phyloP scores from a whole-genome alignment of 2,329 filamentous ascomycete genomes.

The Ophiostoma pallidulum region DNA sequence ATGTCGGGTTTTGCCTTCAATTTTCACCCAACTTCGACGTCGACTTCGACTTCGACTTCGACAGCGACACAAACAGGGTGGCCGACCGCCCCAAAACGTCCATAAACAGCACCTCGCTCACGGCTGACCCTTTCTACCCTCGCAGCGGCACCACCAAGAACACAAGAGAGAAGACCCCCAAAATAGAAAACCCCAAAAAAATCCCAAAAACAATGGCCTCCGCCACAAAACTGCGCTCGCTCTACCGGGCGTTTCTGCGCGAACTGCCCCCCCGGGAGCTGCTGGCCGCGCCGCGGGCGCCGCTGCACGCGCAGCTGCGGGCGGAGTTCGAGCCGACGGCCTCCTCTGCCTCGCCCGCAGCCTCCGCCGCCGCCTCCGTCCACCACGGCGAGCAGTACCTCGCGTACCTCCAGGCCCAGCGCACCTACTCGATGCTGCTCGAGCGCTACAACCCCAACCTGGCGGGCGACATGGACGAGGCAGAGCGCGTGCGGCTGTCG shows the following conservation, averaged over 20 bases:
- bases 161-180: too few relatives aligned
- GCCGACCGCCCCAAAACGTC: too few relatives aligned
- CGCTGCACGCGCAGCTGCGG: constrained; percentile 62
- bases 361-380: constrained; percentile 17
- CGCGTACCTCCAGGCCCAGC: constrained; percentile 75
- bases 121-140: too few relatives aligned
- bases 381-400: constrained; percentile 64
- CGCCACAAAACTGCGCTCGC: constrained; percentile 47
- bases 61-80: too few relatives aligned
- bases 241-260: constrained; percentile 83
- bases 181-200: too few relatives aligned
- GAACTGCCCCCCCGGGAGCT: constrained; percentile 68
- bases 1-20: too few relatives aligned
- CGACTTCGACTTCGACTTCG: too few relatives aligned
- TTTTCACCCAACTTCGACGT: too few relatives aligned
- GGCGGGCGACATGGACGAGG: constrained; percentile 59
- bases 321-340: constrained; percentile 40
- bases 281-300: constrained; percentile 49
- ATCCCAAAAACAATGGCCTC: constrained; percentile 15
- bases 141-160: too few relatives aligned
- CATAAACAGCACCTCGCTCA: too few relatives aligned
- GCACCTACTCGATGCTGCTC: constrained; percentile 68
- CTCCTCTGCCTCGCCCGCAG: constrained; percentile 21
- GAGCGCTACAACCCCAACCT: constrained; percentile 93
- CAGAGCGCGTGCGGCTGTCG: constrained; percentile 75